Evolutionary conservation across 257 asterid species (phyloP), one percentile per base, ranked within the genome.

Genomic region (Linaria vulgaris): DNA sequence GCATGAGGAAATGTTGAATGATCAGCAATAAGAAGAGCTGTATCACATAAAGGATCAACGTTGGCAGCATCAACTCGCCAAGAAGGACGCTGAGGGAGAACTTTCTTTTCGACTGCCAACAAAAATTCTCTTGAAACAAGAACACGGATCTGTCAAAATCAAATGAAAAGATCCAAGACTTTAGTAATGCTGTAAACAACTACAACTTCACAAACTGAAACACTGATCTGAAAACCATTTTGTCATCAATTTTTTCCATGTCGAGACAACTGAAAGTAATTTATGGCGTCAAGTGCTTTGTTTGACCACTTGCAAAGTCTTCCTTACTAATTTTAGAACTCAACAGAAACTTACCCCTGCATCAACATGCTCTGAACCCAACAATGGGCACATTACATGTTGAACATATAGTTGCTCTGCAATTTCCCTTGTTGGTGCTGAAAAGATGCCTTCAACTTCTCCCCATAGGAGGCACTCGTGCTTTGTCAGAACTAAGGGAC

Each of bases 1-100:
- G 97, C 96, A 48, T 49, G 84, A 39, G 92, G 95, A 74, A 94
- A 94, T 51, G 83, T 62, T 55, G 99, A 87, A 78, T 90, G 99
- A 78, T 94, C 99, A 39, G 90, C 77, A 61, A 94, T 81, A 49
- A 94, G 78, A 69, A 90, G 88, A 67, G 71, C 96, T 50, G 92
- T 87, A 74, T 83, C 90, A 64, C 87, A 78, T 8, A 75, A 76
- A 61, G 80, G 82, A 70, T 90, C 81, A 74, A 94, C 84, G 73
- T 76, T 85, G 60, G 96, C 90, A 62, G 94, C 95, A 74, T 83
- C 86, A 62, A 87, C 90, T 59, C 99, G 84, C 88, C 88, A 83
- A 57, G 95, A 66, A 69, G 99, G 99, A 53, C 97, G 99, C 76
- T 84, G 80, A 68, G 62, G 45, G 58, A 74, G 83, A 78, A 87